These are phyloP conservation scores for Metarhizium humberi DNA, from an alignment of 2,329 filamentous ascomycete species.

Conservation along the genomic window DNA sequence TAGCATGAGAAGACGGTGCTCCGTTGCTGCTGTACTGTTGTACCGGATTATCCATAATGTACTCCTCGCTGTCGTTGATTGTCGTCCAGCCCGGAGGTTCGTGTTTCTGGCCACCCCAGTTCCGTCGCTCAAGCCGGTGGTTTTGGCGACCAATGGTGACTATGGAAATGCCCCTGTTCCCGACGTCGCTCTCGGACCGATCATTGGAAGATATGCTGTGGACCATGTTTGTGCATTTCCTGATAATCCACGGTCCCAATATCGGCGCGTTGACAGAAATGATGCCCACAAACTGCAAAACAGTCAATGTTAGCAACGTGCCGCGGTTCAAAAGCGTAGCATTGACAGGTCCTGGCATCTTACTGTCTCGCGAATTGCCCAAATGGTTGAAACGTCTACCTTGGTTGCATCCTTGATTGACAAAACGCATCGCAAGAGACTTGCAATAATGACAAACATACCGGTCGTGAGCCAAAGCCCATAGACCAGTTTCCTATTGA, in stretches of 20 bases:
- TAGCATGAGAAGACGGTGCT: not conserved
- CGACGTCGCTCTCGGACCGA: not conserved
- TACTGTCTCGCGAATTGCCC: conserved; percentile 17
- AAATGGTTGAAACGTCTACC: conserved; percentile 15
- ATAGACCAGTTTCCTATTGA: conserved; percentile 13
- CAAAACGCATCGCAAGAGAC: conserved; percentile 13
- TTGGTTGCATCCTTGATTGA: conserved; percentile 11
- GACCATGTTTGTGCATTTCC: conserved; percentile 8
- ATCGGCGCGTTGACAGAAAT: conserved; percentile 15
- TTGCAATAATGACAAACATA: conserved; percentile 16
- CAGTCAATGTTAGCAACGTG: too few species aligned
- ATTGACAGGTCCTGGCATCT: not conserved
- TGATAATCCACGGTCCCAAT: conserved; percentile 14
- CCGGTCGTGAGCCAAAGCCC: conserved; percentile 15
- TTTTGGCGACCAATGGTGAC: conserved; percentile 13
- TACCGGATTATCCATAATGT: conserved; percentile 3
- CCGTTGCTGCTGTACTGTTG: not conserved
- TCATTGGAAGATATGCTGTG: conserved; percentile 7
- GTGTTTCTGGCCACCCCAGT: conserved; percentile 8
- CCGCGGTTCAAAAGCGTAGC: too few species aligned
- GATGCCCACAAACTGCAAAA: conserved; percentile 13
- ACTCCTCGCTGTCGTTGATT: conserved; percentile 14
- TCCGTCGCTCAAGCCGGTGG: conserved; percentile 9
- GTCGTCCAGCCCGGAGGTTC: conserved; percentile 12
- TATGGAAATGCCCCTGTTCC: conserved; percentile 2